Base-by-base conservation (phyloP, 805 yeast species). In the Allodekkera sacchari region DNA sequence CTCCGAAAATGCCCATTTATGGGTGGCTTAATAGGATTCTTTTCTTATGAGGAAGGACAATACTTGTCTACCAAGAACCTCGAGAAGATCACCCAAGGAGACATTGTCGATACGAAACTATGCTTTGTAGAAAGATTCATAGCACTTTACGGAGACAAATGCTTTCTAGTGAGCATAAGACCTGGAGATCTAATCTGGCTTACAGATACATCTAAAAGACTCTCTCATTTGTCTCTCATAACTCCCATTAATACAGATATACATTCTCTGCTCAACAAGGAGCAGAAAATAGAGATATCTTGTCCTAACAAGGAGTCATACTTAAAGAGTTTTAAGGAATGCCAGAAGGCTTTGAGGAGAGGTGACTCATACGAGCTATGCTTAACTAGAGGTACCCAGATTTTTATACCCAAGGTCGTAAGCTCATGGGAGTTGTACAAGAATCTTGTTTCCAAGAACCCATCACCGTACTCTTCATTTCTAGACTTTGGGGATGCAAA, bases 361-460 rank as follows among this genome's bases (percentile, higher is more conserved):
- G 98, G 98, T 8, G 94, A 92, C 49, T 85, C 96, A 2, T 92
- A 92, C 50, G 99, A 92, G 52, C 66, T 92, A 11, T 92, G 98
- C 50, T 64, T 92, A 20, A 89, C 97, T 0, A 77, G 81, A 1
- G 82, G 74, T 37, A 81, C 89, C 35, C 63, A 63, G 32, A 64
- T 84, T 10, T 55, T 54, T 5, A 61, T 83, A 11, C 76, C 79
- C 0, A 38, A 55, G 5, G 41, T 20, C 4, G 16, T 52, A 7
- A 46, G 77, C 8, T 42, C 64, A 3, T 92, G 96, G 96, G 73
- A 70, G 12, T 65, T 89, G 3, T 92, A 85, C 59, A 79, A 82
- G 48, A 68, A 75, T 1, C 60, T 92, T 33, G 74, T 83, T 0
- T 46, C 57, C 10, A 69, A 67, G 34, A 92, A 94, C 49, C 97